A percentile compares a stretch with the other conserved stretches of the same genome.
These are phyloP conservation scores for Lathyrus oleraceus DNA, from an alignment of 306 rosid genomes.

Conservation along the genomic window DNA sequence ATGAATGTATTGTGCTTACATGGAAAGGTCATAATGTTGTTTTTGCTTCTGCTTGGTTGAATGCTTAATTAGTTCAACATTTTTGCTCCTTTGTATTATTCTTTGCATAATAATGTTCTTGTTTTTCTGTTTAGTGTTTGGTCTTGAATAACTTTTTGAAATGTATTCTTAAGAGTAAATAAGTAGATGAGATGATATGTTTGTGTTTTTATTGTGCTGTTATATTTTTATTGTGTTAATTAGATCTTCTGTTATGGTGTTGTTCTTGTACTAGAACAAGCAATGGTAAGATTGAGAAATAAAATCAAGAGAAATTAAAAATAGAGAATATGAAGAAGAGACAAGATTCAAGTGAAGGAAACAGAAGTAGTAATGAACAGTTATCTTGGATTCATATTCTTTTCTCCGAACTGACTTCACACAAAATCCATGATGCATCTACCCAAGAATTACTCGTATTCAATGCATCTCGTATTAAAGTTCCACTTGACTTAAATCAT, in stretches of 20 bases:
- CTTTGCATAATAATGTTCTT: conserved; percentile 10
- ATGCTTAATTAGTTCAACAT: conserved; percentile 45
- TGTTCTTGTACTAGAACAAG: neutral
- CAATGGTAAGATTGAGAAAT: neutral
- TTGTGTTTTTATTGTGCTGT: neutral
- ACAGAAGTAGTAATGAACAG: neutral
- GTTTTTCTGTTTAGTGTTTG: conserved; percentile 19
- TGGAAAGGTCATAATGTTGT: conserved; percentile 98
- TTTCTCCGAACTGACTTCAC: neutral
- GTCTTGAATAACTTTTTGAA: neutral
- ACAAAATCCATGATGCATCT: neutral
- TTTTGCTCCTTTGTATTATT: neutral
- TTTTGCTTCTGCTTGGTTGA: conserved; percentile 85
- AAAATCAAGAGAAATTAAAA: neutral
- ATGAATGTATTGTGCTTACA: conserved; percentile 72
- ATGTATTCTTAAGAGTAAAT: neutral
- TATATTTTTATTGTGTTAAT: neutral
- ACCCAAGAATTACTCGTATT: neutral
- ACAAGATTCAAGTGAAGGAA: neutral
- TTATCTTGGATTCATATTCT: neutral
- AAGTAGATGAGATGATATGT: neutral
- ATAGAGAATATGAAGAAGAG: neutral
- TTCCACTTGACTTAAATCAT: too few relatives aligned
- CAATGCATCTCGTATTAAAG: too few relatives aligned
- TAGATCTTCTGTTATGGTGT: neutral